Evolutionary conservation across 768 basidiomycete genomes (phyloP).

Genomic region (Zangia roseola): DNA sequence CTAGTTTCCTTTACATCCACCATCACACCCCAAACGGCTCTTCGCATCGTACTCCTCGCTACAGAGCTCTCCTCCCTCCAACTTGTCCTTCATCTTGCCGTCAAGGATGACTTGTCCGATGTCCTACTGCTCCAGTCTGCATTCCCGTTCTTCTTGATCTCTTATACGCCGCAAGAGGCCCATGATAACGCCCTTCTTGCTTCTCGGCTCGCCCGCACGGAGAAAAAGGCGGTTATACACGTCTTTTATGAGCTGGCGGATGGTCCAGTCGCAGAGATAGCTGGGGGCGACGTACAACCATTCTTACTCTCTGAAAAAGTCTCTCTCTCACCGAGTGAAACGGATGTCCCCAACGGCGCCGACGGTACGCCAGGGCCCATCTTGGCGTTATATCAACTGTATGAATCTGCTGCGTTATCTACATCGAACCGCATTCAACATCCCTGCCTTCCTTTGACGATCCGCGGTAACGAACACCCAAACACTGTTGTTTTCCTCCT

Average conservation of each 20-base stretch:
- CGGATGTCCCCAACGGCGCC: constrained; percentile 21
- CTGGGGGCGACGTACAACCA: constrained; percentile 56
- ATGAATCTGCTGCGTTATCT: constrained; percentile 66
- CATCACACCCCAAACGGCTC: constrained; percentile 50
- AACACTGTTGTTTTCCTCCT: constrained; percentile 71
- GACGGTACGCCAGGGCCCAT: constrained; percentile 8
- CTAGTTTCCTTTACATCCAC: constrained; percentile 63
- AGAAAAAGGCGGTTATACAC: constrained; percentile 81
- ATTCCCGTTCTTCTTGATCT: constrained; percentile 81
- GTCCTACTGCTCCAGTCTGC: constrained; percentile 75
- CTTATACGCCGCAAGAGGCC: constrained; percentile 72
- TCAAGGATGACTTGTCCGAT: constrained; percentile 66
- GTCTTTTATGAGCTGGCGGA: constrained; percentile 58
- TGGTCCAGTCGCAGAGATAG: constrained; percentile 47
- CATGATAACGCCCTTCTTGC: constrained; percentile 90
- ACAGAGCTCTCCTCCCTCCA: constrained; percentile 62
- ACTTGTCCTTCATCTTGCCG: constrained; percentile 70
- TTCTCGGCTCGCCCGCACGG: constrained; percentile 68
- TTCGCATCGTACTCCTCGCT: constrained; percentile 67
- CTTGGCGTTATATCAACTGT: constrained; percentile 47
- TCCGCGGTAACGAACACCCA: constrained; percentile 53
- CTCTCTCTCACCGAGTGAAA: constrained; percentile 28
- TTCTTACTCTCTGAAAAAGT: constrained; percentile 55
- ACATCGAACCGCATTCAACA: constrained; percentile 63
- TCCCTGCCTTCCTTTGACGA: constrained; percentile 53